Conservation (phyloP, 177 flowering plant genomes). For the Vitis hybrid region DNA sequence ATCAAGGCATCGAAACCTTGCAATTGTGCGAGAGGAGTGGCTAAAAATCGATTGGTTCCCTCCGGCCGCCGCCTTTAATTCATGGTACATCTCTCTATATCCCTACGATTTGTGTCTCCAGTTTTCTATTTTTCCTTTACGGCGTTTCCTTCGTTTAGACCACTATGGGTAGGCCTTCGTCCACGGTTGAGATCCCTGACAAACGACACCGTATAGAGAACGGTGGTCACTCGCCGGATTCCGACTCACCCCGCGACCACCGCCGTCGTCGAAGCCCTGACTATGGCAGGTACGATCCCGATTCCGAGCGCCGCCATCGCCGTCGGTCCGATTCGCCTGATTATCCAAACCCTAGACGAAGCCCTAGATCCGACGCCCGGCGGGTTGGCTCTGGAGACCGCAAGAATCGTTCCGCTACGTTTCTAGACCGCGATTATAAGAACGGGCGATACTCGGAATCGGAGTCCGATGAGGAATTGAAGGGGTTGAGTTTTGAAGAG, state of each 20-base stretch:
- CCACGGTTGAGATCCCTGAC: slow-evolving; percentile 21
- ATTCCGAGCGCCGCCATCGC: slow-evolving; percentile 2
- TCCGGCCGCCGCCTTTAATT: too few species aligned
- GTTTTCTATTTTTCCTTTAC: neutral
- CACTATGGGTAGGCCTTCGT: slow-evolving; percentile 22
- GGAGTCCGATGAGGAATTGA: slow-evolving; percentile 90
- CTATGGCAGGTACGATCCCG: slow-evolving; percentile 15
- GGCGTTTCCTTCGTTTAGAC: neutral
- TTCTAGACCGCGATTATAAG: slow-evolving; percentile 43
- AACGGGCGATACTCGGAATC: slow-evolving; percentile 35
- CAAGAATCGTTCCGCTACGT: slow-evolving; percentile 18
- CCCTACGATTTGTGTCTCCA: too few species aligned
- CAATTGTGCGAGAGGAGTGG: too few species aligned
- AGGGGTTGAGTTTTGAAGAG: slow-evolving; percentile 71
- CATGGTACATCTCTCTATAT: too few species aligned
- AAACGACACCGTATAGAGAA: slow-evolving; percentile 11
- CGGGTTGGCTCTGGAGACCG: slow-evolving; percentile 7
- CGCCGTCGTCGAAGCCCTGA: slow-evolving; percentile 24
- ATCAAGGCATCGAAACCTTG: too few species aligned
- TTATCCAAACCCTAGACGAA: slow-evolving; percentile 12
- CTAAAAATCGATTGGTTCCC: too few species aligned
- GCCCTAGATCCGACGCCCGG: too few species aligned
- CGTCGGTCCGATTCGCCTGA: slow-evolving; percentile 14
- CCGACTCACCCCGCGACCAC: slow-evolving; percentile 15
- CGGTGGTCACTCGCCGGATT: slow-evolving; percentile 21